Conservation (phyloP, 2,329 filamentous ascomycete genomes). For the Neofusicoccum cordaticola region DNA sequence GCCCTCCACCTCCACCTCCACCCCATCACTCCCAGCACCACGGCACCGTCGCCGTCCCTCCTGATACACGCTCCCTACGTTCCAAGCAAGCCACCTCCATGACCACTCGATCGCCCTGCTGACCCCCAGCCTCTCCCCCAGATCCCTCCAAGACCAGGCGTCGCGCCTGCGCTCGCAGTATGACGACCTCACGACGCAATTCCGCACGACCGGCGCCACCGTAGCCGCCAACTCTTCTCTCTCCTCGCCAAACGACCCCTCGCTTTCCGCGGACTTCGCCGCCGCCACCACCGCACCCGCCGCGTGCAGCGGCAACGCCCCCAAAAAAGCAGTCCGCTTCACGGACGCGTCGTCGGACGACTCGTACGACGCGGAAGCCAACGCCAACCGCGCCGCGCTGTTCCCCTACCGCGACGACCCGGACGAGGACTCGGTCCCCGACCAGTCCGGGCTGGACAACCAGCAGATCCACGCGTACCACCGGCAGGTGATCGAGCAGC, state of each 20-base stretch:
- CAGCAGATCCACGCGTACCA: conserved; percentile 86
- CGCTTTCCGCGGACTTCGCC: conserved; percentile 35
- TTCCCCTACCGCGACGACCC: conserved; percentile 74
- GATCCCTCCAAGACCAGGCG: conserved; percentile 61
- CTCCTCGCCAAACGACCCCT: conserved; percentile 46
- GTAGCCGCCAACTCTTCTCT: conserved; percentile 33
- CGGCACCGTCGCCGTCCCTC: neutral
- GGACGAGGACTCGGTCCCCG: conserved; percentile 36
- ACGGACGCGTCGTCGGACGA: conserved; percentile 53
- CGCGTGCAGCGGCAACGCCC: conserved; percentile 26
- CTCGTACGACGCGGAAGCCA: conserved; percentile 21
- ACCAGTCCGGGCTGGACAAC: conserved; percentile 66
- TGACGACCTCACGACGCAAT: conserved; percentile 74
- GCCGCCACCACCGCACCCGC: conserved; percentile 9
- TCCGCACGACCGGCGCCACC: conserved; percentile 57
- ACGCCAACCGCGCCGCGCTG: conserved; percentile 56
- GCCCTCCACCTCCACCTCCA: neutral
- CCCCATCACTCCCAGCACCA: neutral
- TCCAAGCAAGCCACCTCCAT: conserved; percentile 14
- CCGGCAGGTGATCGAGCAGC: conserved; percentile 73
- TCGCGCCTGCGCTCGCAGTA: conserved; percentile 70
- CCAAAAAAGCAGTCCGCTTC: conserved; percentile 78
- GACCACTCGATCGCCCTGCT: neutral
- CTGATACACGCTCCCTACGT: conserved; percentile 7
- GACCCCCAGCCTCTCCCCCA: conserved; percentile 26